Conservation (phyloP, 1,284 basidiomycete genomes). For the Microbotryum lychnidis-dioicae region DNA sequence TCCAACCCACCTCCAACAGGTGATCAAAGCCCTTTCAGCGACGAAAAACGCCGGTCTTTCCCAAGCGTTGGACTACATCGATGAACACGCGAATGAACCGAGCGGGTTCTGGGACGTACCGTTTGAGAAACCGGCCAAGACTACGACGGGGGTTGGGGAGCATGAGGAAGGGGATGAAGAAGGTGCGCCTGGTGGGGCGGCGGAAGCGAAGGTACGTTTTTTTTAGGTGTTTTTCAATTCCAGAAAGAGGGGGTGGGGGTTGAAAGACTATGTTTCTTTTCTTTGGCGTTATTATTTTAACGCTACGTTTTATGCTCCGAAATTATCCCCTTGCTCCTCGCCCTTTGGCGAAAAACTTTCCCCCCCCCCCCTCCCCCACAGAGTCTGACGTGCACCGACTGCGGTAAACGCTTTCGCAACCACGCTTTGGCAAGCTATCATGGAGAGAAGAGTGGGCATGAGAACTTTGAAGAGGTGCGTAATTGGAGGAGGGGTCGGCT, state of each 20-base stretch:
- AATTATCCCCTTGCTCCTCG: too few relatives aligned
- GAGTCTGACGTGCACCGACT: conserved; percentile 61
- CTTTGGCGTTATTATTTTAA: too few relatives aligned
- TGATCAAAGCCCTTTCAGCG: conserved; percentile 13
- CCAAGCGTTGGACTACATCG: conserved; percentile 24
- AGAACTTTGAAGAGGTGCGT: conserved; percentile 46
- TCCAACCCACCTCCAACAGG: too few relatives aligned
- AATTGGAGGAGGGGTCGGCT: too few relatives aligned
- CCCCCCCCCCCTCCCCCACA: background rate
- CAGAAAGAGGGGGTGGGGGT: too few relatives aligned
- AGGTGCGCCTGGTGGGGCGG: background rate
- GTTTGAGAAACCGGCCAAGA: background rate
- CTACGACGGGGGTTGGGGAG: background rate
- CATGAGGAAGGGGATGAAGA: conserved; percentile 2
- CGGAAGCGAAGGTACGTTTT: conserved; percentile 21
- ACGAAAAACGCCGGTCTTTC: conserved; percentile 22
- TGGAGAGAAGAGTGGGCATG: conserved; percentile 89
- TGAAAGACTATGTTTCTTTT: too few relatives aligned
- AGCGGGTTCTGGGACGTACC: conserved; percentile 5
- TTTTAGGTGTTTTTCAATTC: too few relatives aligned
- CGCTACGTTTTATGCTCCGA: too few relatives aligned
- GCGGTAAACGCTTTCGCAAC: conserved; percentile 78
- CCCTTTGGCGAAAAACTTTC: too few relatives aligned
- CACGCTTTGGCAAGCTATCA: conserved; percentile 85
- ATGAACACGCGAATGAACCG: conserved; percentile 22